These are phyloP conservation scores for Spathaspora girioi DNA, from an alignment of 805 yeast species.

Conservation along the genomic window DNA sequence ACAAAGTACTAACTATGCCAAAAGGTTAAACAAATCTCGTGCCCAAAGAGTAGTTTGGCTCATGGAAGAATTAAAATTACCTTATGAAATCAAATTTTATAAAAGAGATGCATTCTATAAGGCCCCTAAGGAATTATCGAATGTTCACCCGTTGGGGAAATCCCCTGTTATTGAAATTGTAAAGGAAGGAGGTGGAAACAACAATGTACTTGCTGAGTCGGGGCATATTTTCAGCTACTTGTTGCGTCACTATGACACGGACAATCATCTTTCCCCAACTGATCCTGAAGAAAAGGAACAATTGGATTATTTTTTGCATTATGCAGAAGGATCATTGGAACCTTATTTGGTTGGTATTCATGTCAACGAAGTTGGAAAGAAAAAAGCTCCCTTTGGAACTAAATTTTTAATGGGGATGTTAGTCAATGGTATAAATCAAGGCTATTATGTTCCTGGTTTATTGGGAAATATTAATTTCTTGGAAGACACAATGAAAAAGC, in stretches of 20 bases:
- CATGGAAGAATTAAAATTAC: slow-evolving; percentile 30
- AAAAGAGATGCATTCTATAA: slow-evolving; percentile 19
- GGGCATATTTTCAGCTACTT: slow-evolving; percentile 57
- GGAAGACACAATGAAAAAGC: slow-evolving; percentile 23
- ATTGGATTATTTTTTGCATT: slow-evolving; percentile 52
- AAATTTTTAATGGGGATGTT: slow-evolving; percentile 19
- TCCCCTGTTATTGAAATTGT: slow-evolving; percentile 31
- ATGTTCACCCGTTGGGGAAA: slow-evolving; percentile 36
- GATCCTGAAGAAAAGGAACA: slow-evolving; percentile 37
- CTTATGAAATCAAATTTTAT: slow-evolving; percentile 31
- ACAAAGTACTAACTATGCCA: background rate
- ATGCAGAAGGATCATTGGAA: slow-evolving; percentile 61
- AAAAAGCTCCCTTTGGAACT: slow-evolving; percentile 24
- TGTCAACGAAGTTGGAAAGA: slow-evolving; percentile 21
- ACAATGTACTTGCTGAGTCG: slow-evolving; percentile 47
- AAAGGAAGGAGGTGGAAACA: slow-evolving; percentile 16
- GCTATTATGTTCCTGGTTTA: slow-evolving; percentile 24
- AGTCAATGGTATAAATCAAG: slow-evolving; percentile 17
- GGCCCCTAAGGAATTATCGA: slow-evolving; percentile 30
- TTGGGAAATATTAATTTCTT: slow-evolving; percentile 22
- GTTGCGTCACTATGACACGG: slow-evolving; percentile 45
- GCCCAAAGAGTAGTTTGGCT: slow-evolving; percentile 37
- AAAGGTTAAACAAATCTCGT: slow-evolving; percentile 22
- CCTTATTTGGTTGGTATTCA: slow-evolving; percentile 38
- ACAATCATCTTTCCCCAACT: slow-evolving; percentile 32